These are phyloP conservation scores for Chlorencoelia australis DNA, from an alignment of 2,329 filamentous ascomycete species.

Conservation along the genomic window DNA sequence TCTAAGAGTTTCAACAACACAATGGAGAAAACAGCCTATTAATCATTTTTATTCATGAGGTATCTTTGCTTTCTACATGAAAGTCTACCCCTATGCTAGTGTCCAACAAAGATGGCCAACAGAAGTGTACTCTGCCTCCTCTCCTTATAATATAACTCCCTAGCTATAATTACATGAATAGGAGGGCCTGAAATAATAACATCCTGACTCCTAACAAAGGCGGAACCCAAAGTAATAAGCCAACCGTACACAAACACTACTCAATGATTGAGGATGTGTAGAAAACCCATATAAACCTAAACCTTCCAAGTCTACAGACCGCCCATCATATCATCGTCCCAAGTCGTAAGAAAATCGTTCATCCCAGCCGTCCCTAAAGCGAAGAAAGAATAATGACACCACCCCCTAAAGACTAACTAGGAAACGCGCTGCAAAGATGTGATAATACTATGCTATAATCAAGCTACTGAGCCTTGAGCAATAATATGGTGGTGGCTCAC, in stretches of 20 bases:
- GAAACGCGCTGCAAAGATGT: too few relatives aligned
- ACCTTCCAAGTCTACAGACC: conserved; percentile 1
- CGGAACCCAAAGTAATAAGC: conserved; percentile 4
- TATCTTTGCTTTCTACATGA: too few relatives aligned
- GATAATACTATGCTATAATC: not conserved
- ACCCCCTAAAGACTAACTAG: not conserved
- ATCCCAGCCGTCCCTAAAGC: conserved; percentile 4
- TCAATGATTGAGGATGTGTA: too few relatives aligned
- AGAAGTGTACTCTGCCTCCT: too few relatives aligned
- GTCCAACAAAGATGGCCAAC: too few relatives aligned
- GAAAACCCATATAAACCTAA: conserved; percentile 7
- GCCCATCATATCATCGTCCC: conserved; percentile 8
- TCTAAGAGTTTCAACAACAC: too few relatives aligned
- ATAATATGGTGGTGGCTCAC: conserved; percentile 10
- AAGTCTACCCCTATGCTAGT: too few relatives aligned
- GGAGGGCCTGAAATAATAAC: not conserved
- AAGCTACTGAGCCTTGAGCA: conserved; percentile 3
- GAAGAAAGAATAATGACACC: conserved; percentile 5
- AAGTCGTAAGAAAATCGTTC: conserved; percentile 7
- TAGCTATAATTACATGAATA: not conserved
- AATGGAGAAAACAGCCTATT: too few relatives aligned
- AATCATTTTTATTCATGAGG: too few relatives aligned
- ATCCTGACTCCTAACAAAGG: conserved; percentile 1
- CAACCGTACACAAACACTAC: not conserved
- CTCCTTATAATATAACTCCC: too few relatives aligned